Evolutionary conservation across 164 flowering plant genomes (phyloP).

Genomic region (Tinospora cordifolia): DNA sequence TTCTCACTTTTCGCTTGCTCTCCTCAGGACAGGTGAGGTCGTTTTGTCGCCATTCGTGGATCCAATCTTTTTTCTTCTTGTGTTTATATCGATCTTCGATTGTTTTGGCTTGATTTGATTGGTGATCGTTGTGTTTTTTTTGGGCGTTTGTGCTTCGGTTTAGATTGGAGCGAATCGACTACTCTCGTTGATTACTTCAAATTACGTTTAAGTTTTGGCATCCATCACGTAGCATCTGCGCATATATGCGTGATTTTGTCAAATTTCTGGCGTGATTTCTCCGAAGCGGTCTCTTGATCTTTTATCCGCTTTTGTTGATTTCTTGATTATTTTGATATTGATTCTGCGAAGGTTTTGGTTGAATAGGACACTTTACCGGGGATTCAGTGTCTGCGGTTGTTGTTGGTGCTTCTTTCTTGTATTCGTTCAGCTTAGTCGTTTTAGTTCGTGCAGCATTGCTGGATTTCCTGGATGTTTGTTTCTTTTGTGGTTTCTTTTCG

Average conservation of each 20-base stretch:
- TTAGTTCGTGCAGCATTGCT: background rate
- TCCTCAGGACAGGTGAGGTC: background rate
- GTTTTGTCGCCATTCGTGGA: background rate
- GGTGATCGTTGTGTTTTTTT: background rate
- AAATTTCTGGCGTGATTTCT: background rate
- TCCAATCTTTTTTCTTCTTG: background rate
- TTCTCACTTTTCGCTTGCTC: background rate
- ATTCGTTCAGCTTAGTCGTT: background rate
- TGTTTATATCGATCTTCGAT: background rate
- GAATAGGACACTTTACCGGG: no score
- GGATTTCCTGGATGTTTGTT: background rate
- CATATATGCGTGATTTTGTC: background rate
- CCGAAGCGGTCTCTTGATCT: background rate
- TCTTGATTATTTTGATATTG: background rate
- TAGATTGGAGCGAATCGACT: constrained; percentile 1
- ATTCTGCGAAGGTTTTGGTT: background rate
- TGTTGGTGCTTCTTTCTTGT: no score
- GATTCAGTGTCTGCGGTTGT: no score
- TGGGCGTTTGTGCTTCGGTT: background rate
- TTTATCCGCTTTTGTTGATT: no score
- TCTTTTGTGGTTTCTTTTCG: no score
- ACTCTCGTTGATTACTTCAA: constrained; percentile 3
- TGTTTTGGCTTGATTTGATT: background rate
- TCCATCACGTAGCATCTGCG: background rate
- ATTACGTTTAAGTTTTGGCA: constrained; percentile 2